Evolutionary conservation across 805 yeast genomes (phyloP).

Genomic region (Cyberlindnera xylosilytica): DNA sequence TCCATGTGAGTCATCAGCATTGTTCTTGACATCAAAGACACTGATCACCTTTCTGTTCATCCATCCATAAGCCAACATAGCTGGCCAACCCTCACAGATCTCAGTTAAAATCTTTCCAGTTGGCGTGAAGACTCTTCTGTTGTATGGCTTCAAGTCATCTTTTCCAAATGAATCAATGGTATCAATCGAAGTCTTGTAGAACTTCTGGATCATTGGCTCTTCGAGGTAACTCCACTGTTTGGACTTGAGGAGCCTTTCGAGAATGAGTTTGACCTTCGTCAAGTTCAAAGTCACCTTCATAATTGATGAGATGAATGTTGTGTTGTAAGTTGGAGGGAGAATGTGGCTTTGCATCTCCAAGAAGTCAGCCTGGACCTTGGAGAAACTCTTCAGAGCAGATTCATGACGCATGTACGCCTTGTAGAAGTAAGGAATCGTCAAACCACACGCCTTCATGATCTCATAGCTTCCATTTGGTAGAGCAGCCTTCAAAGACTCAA

Average conservation of each 20-base stretch:
- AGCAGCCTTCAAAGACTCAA: conserved; percentile 71
- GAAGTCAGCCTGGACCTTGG: conserved; percentile 41
- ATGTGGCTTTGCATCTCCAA: conserved; percentile 33
- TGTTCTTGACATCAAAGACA: conserved; percentile 49
- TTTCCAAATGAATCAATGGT: conserved; percentile 83
- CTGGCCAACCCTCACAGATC: conserved; percentile 84
- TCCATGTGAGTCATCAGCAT: conserved; percentile 37
- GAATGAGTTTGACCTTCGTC: conserved; percentile 63
- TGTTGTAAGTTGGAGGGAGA: conserved; percentile 37
- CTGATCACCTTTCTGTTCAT: conserved; percentile 80
- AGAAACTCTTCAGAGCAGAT: conserved; percentile 77
- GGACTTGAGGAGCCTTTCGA: conserved; percentile 55
- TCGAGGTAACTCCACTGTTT: conserved; percentile 40
- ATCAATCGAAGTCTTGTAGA: conserved; percentile 51
- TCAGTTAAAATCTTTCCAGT: conserved; percentile 87
- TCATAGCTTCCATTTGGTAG: conserved; percentile 69
- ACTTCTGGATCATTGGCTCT: conserved; percentile 31
- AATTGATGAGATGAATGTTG: conserved; percentile 54
- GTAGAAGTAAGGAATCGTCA: conserved; percentile 84
- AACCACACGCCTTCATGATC: conserved; percentile 74
- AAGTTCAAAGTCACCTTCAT: conserved; percentile 71
- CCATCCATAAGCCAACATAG: conserved; percentile 87
- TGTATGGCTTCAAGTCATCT: conserved; percentile 46
- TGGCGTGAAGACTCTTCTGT: conserved; percentile 78
- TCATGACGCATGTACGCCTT: conserved; percentile 93